Evolutionary conservation across 73 alveolate genomes (phyloP).

Genomic region (Paramecium primaurelia): DNA sequence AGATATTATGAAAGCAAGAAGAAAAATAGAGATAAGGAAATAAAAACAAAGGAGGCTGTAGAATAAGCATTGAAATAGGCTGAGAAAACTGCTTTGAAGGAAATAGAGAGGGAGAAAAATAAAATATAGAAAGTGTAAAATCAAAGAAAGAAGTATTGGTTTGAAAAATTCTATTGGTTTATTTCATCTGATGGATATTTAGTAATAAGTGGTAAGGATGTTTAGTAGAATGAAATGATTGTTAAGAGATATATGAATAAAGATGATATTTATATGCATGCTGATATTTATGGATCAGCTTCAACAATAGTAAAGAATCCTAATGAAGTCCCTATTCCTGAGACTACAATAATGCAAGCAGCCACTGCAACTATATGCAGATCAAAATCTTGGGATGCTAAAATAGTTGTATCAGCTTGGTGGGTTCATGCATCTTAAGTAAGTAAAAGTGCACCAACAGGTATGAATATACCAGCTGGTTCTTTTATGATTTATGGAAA

Average conservation of each 20-base stretch:
- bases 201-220: slow-evolving; percentile 84
- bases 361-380: slow-evolving; percentile 77
- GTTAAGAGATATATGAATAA: slow-evolving; percentile 76
- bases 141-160: slow-evolving; percentile 81
- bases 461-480: slow-evolving; percentile 78
- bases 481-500: slow-evolving; percentile 90
- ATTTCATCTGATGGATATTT: slow-evolving; percentile 84
- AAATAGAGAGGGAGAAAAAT: slow-evolving; percentile 69
- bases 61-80: slow-evolving; percentile 79
- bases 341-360: slow-evolving; percentile 82
- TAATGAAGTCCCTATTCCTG: slow-evolving; percentile 67
- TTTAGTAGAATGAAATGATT: slow-evolving; percentile 80
- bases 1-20: slow-evolving; percentile 76
- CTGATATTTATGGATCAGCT: slow-evolving; percentile 93
- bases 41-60: slow-evolving; percentile 75
- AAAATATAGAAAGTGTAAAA: slow-evolving; percentile 63
- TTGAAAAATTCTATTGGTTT: slow-evolving; percentile 92
- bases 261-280: slow-evolving; percentile 85
- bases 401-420: slow-evolving; percentile 78
- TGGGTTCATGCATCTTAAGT: slow-evolving; percentile 91
- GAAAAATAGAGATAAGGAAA: slow-evolving; percentile 70
- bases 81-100: slow-evolving; percentile 79
- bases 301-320: slow-evolving; percentile 84
- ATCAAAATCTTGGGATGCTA: slow-evolving; percentile 84
- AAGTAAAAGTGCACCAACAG: slow-evolving; percentile 85